These are phyloP conservation scores for Cornus florida DNA, from an alignment of 148 eudicot genomes.

Conservation along the genomic window DNA sequence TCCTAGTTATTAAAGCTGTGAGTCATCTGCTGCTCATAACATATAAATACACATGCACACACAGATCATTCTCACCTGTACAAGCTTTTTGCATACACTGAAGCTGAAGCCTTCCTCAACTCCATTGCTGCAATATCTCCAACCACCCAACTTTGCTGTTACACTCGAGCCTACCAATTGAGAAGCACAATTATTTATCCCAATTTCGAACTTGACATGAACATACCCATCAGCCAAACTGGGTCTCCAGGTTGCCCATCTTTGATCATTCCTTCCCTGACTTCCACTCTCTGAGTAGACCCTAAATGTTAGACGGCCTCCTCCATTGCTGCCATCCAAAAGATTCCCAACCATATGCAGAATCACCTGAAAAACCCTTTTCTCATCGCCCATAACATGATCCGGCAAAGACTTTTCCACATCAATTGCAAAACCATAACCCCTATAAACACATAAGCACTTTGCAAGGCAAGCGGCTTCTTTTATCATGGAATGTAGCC, in stretches of 20 bases:
- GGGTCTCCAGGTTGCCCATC: slow-evolving; percentile 61
- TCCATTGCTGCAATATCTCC: slow-evolving; percentile 26
- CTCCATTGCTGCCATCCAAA: slow-evolving; percentile 41
- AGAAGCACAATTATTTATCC: slow-evolving; percentile 24
- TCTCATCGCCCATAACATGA: slow-evolving; percentile 69
- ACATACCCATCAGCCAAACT: slow-evolving; percentile 53
- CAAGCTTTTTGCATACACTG: slow-evolving; percentile 57
- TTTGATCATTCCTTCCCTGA: slow-evolving; percentile 48
- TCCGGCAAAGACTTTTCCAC: slow-evolving; percentile 56
- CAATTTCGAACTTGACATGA: slow-evolving; percentile 54
- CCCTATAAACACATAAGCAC: slow-evolving; percentile 53
- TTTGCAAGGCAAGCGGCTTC: slow-evolving; percentile 71
- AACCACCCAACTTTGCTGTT: slow-evolving; percentile 19
- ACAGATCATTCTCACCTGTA: slow-evolving; percentile 45
- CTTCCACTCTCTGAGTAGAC: slow-evolving; percentile 45
- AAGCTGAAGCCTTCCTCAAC: slow-evolving; percentile 64
- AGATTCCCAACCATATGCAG: slow-evolving; percentile 74
- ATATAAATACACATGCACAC: background rate
- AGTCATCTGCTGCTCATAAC: background rate
- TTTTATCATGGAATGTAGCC: slow-evolving; percentile 50
- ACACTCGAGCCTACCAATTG: slow-evolving; percentile 16
- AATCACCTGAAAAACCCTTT: slow-evolving; percentile 71
- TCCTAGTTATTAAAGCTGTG: background rate
- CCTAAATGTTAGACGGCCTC: slow-evolving; percentile 45
- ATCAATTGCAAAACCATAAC: slow-evolving; percentile 46